Evolutionary conservation across 106 monocot species (phyloP), one percentile per base, ranked within the genome.

Genomic region (Vanilla planifolia): DNA sequence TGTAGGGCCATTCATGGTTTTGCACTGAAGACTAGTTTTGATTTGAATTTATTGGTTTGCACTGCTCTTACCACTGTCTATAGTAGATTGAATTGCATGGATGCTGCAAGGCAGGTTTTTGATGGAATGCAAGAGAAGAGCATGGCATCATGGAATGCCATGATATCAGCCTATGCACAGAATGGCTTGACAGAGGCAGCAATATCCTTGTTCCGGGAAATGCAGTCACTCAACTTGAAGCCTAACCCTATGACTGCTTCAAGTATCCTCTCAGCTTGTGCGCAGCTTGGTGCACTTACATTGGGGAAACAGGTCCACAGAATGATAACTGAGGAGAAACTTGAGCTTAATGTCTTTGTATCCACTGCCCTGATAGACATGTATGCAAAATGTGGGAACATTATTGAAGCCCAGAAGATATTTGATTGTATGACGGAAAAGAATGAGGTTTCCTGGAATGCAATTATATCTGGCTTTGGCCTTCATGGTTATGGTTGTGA

Each of bases 331-430:
- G 60, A 79, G 57, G 68, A 84, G 26, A 45, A 79, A 4, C 45
- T 92, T 4, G 78, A 92, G 63, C 40, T 70, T 21, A 92, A 92
- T 72, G 81, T 92, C n/a, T 92, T 69, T 36, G 78, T 92, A 2
- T 76, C 48, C 34, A 92, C 88, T 0, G 84, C 88, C 15, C 59
- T 92, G n/a, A 81, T 92, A 15, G 92, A 92, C 66, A 92, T 92
- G 92, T 92, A 92, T 66, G 86, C 86, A 4, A 92, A 87, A 45
- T 92, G 92, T 48, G 84, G 87, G 37, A 81, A 68, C 68, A 72
- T 92, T 21, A 22, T 19, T 2, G 70, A 81, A 36, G 87, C 88
- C 16, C 52, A 73, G 33, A 67, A 51, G 23, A 78, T 81, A 5
- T 92, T 92, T 34, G 64, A 84, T 33, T 19, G 21, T 3, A 88